These are phyloP conservation scores for Diaporthe ilicicola DNA, from an alignment of 2,329 filamentous ascomycete genomes.

Conservation along the genomic window DNA sequence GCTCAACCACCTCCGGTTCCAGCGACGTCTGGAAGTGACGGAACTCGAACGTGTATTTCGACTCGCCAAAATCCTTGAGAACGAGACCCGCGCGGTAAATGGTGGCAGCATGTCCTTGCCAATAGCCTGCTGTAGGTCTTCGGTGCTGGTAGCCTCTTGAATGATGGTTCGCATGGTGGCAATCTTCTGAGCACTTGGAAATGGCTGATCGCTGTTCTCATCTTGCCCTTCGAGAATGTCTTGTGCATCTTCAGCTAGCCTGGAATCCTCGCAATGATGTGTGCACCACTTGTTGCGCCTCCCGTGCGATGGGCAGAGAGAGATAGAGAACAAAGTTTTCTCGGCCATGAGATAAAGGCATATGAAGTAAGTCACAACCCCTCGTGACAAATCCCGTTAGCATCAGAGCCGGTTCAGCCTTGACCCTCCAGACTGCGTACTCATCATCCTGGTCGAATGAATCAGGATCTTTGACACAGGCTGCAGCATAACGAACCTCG, in stretches of 20 bases:
- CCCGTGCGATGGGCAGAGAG: background rate
- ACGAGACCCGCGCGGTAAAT: background rate
- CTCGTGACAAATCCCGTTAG: background rate
- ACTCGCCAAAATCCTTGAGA: background rate
- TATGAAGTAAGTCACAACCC: background rate
- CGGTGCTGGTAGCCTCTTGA: background rate
- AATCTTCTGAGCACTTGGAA: background rate
- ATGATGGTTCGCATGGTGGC: background rate
- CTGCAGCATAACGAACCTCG: background rate
- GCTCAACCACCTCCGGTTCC: background rate
- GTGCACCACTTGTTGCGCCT: background rate
- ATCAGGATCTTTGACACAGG: background rate
- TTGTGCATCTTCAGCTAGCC: background rate
- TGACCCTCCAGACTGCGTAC: background rate
- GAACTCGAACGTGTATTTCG: background rate
- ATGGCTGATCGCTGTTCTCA: background rate
- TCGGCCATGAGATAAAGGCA: background rate
- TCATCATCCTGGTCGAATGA: background rate
- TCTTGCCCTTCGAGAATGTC: background rate
- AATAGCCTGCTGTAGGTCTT: background rate
- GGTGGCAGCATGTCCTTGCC: background rate
- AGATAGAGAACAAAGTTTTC: background rate
- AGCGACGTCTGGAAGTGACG: background rate
- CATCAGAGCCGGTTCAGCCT: background rate
- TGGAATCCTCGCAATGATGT: background rate